Evolutionary conservation across 1,284 basidiomycete genomes (phyloP), one percentile per base, ranked within the genome.

Genomic region (Puccinia hordei): DNA sequence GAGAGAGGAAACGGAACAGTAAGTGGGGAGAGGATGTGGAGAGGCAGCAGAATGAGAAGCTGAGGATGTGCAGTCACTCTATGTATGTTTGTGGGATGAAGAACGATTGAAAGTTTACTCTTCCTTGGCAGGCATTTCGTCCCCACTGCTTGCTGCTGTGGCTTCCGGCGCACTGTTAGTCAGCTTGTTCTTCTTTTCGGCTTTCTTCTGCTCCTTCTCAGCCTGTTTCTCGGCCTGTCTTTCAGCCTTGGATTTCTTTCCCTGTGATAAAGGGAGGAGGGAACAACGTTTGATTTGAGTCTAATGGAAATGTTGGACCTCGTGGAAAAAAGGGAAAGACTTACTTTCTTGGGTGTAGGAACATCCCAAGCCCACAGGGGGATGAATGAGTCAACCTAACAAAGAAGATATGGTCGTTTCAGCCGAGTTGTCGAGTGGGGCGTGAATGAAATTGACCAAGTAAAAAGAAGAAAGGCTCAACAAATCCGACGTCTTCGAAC

Each of bases 401-500:
- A 13, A 59, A 55, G n/a, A 24, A 24, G 53, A 80, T 63, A 27
- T 53, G 2, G 30, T 49, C 9, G 41, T 51, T 69, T 69, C 15
- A 69, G 66, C 49, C 1, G 44, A 49, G 19, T 27, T n/a, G 38
- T 22, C 44, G 13, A 53, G 38, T 73, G 51, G 30, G 19, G 8
- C 38, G n/a, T 41, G 38, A 27, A 30, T 6, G 27, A 57, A 35
- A 24, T 17, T 22, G 33, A 57, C 27, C 65, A 55, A 73, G 46
- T 19, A 44, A 9, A 17, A 33, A 30, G 51, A 41, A 13, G 12
- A 33, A n/a, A 22, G 6, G 1, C 13, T 91, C 95, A 85, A 98
- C 96, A 85, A 99, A 97, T 86, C 97, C 96, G 80, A 99, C 97
- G 85, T 99, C 96, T 46, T 96, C 96, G 84, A 99, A 99, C 66